These are phyloP conservation scores for Amanita pallidorosea DNA, from an alignment of 768 basidiomycete species.

Conservation along the genomic window DNA sequence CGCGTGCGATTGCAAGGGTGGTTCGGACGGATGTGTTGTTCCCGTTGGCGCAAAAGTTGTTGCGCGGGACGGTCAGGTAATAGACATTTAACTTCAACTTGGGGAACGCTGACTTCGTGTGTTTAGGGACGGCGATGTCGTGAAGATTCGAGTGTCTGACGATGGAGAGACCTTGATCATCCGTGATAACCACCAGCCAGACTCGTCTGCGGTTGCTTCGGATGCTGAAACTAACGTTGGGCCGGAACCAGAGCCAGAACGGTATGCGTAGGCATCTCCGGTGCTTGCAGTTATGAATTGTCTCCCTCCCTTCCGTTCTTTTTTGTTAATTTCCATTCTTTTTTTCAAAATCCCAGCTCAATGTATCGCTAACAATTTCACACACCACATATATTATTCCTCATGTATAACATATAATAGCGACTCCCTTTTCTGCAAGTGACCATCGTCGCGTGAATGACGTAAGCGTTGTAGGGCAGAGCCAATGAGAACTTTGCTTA, in stretches of 20 bases:
- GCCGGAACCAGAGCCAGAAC: not conserved
- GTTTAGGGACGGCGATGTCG: slow-evolving; percentile 56
- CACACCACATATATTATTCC: not conserved
- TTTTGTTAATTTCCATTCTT: too few species aligned
- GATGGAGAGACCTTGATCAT: slow-evolving; percentile 39
- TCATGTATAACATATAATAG: too few species aligned
- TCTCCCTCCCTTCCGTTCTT: too few species aligned
- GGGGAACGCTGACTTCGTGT: not conserved
- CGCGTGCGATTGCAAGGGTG: slow-evolving; percentile 79
- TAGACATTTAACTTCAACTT: too few species aligned
- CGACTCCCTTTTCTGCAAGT: too few species aligned
- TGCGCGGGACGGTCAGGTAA: slow-evolving; percentile 70
- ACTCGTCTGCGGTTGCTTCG: slow-evolving; percentile 21
- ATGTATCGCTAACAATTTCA: slow-evolving; percentile 1
- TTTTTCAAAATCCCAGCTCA: not conserved
- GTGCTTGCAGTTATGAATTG: too few species aligned
- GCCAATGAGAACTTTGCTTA: too few species aligned
- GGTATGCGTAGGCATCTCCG: not conserved
- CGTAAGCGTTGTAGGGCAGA: too few species aligned
- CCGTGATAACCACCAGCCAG: slow-evolving; percentile 51
- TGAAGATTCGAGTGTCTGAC: slow-evolving; percentile 36
- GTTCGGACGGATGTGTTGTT: slow-evolving; percentile 75
- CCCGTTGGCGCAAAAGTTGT: slow-evolving; percentile 70
- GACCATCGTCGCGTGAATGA: too few species aligned
- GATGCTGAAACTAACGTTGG: not conserved